Percentiles rank a stretch among this genome's conserved stretches.
Conservation (phyloP, 1,284 basidiomycete species). For the Apiotrichum porosum region DNA sequence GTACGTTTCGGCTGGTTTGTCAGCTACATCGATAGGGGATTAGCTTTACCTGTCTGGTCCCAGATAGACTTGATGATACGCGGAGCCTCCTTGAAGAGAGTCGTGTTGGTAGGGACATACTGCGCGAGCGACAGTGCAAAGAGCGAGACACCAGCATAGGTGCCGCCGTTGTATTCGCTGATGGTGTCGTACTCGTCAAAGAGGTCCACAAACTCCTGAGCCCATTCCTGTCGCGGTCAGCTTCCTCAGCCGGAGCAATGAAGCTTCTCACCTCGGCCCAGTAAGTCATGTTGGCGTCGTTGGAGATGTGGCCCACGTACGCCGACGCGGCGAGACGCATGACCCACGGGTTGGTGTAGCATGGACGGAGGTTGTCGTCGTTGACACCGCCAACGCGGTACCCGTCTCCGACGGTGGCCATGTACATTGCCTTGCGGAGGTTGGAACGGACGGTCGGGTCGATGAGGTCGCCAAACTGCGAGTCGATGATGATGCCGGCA, state of each 20-base stretch:
- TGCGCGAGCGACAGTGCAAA: slow-evolving; percentile 14
- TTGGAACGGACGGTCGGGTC: neutral
- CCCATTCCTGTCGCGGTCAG: no score
- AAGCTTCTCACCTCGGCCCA: no score
- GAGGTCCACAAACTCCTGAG: slow-evolving; percentile 4
- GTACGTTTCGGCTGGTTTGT: slow-evolving; percentile 17
- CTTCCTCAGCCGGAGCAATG: no score
- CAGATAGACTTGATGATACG: no score
- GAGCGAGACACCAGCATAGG: slow-evolving; percentile 21
- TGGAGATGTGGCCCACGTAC: neutral
- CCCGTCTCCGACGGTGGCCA: slow-evolving; percentile 6
- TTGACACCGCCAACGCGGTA: slow-evolving; percentile 3
- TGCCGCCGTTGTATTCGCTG: slow-evolving; percentile 20
- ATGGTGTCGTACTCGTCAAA: slow-evolving; percentile 13
- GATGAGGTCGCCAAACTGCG: slow-evolving; percentile 13
- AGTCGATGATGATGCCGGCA: slow-evolving; percentile 14
- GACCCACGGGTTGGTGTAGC: slow-evolving; percentile 17
- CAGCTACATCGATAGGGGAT: no score
- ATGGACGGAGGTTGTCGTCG: slow-evolving; percentile 15
- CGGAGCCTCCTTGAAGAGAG: no score
- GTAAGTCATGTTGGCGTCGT: no score
- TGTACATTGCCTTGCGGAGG: slow-evolving; percentile 15
- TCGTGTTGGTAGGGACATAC: slow-evolving; percentile 13
- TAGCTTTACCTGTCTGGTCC: no score
- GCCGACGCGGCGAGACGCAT: slow-evolving; percentile 15